These are phyloP conservation scores for Rubia tinctorum DNA, from an alignment of 305 asterid species.

Conservation along the genomic window DNA sequence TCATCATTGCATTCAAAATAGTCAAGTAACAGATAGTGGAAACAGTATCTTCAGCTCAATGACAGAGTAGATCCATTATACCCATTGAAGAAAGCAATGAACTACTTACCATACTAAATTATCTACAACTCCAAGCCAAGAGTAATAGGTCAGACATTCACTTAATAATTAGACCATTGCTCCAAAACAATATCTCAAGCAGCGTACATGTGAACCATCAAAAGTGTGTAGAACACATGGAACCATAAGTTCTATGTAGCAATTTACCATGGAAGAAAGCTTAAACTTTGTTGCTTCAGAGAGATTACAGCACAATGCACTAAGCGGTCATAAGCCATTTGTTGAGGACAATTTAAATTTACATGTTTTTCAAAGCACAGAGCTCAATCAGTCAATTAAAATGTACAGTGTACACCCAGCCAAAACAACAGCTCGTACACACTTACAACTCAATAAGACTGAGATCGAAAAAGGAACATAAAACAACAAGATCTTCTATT, in stretches of 20 bases:
- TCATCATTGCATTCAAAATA: neutral
- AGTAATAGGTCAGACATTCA: neutral
- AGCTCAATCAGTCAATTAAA: neutral
- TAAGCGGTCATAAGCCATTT: neutral
- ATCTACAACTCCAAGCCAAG: neutral
- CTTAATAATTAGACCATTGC: neutral
- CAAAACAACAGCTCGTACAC: neutral
- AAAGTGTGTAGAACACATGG: no score
- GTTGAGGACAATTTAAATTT: neutral
- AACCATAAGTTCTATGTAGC: no score
- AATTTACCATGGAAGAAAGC: neutral
- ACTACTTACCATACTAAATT: neutral
- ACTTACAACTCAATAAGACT: neutral
- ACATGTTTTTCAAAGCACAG: neutral
- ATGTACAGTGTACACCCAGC: no score
- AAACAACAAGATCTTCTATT: conserved; percentile 4
- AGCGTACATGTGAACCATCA: no score
- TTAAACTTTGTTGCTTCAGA: neutral
- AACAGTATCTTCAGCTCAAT: neutral
- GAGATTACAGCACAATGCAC: neutral
- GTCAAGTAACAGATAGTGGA: neutral
- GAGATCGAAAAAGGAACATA: neutral
- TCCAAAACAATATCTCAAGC: neutral
- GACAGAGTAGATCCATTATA: no score
- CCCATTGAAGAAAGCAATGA: neutral